Evolutionary conservation across 129 eudicot species (phyloP).

Genomic region (Glebionis coronaria): DNA sequence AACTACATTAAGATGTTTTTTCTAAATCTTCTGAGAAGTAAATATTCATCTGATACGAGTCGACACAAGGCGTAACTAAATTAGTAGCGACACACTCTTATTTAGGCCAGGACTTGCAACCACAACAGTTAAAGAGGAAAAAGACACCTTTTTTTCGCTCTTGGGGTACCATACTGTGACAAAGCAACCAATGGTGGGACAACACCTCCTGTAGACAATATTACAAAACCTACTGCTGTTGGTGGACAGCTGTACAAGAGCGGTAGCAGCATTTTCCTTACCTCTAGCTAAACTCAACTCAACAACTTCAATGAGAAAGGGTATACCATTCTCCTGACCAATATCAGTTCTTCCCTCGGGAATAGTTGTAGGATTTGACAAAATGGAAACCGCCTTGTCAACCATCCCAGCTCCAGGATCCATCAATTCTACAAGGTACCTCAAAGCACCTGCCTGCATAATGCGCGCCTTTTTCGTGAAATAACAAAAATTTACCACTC

Average conservation of each 20-base stretch:
- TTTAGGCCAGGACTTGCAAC: no score
- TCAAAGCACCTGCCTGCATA: conserved; percentile 85
- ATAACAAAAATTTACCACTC: no score
- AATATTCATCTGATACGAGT: no score
- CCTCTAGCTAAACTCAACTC: conserved; percentile 94
- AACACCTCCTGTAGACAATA: conserved; percentile 76
- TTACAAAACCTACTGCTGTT: conserved; percentile 71
- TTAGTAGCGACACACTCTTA: no score
- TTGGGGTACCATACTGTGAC: conserved; percentile 83
- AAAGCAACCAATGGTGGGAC: conserved; percentile 84
- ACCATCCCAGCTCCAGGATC: conserved; percentile 98
- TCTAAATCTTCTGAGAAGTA: no score
- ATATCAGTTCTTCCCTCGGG: conserved; percentile 76
- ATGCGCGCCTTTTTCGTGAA: conserved; percentile 71
- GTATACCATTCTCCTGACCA: conserved; percentile 76
- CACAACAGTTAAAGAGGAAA: not conserved
- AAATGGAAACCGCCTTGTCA: conserved; percentile 86
- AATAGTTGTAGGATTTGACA: conserved; percentile 80
- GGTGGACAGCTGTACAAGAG: conserved; percentile 76
- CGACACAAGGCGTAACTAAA: no score
- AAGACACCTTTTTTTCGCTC: conserved; percentile 76
- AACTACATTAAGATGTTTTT: no score
- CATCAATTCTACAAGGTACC: conserved; percentile 79
- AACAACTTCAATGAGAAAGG: conserved; percentile 82
- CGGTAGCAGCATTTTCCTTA: conserved; percentile 95